Evolutionary conservation across 1,284 basidiomycete species (phyloP), one percentile per base, ranked within the genome.

Genomic region (Schizophyllum amplum): DNA sequence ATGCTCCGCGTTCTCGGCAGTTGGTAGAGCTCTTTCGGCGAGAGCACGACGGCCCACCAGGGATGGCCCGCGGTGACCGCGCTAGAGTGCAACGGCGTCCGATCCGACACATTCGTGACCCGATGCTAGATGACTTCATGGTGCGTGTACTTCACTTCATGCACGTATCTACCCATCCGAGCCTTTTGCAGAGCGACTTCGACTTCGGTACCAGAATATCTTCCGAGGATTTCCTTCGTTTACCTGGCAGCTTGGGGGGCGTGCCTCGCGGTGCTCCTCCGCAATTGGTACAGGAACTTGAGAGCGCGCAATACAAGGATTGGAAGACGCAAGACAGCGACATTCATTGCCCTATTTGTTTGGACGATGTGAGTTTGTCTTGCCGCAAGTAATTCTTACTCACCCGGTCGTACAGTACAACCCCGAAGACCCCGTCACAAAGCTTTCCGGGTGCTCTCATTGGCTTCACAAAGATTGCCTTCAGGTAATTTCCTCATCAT

Each of bases 401-500:
- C 54, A 21, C 11, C 51, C 52, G 48, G 57, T 23, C 57, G 48
- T 53, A 24, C 57, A 90, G 88, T 90, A 90, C 61, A 68, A 74
- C 54, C n/a, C 77, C 4, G 66, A 67, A 21, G 87, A 89, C 63
- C 62, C 72, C 1, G 75, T 88, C 13, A 72, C 83, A 51, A 86
- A 83, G 61, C 73, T 88, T 1, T 71, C 77, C n/a, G 81, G 81
- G 52, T 90, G 87, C 61, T 70, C 79, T 1, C 87, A 90, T 67
- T 90, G 87, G 87, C 71, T 90, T 60, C 87, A 90, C 67, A 81
- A 82, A 64, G 75, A 75, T 23, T 90, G 88, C 71, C 69, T 90
- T 4, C 48, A 50, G 15, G 48, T 50, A 42, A 50, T 21, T 3
- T 50, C 48, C 22, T 50, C 20, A 20, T n/a, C n/a, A n/a, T 49